Evolutionary conservation across 768 basidiomycete genomes (phyloP).

Genomic region (Asterophora parasitica): DNA sequence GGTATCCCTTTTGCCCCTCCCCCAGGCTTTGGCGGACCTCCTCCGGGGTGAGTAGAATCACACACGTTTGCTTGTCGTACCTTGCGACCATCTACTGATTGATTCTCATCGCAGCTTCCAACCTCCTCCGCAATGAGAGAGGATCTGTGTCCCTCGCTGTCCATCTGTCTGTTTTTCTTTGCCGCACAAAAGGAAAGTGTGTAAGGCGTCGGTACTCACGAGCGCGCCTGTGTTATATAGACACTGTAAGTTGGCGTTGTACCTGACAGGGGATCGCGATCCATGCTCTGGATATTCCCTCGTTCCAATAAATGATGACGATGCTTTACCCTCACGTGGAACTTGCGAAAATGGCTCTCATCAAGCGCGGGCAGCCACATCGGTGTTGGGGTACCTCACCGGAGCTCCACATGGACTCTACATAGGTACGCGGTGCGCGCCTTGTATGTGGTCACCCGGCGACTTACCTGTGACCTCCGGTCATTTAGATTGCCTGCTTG

Average conservation of each 20-base stretch:
- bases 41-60: slow-evolving; percentile 63
- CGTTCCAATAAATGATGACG: slow-evolving; percentile 11
- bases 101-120: slow-evolving; percentile 37
- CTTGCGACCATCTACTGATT: slow-evolving; percentile 8
- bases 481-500: background rate
- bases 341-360: slow-evolving; percentile 4
- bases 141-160: background rate
- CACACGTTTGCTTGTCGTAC: background rate
- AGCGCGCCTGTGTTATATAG: slow-evolving; percentile 8
- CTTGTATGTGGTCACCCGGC: slow-evolving; percentile 5
- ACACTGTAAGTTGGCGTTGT: slow-evolving; percentile 15
- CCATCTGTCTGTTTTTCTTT: slow-evolving; percentile 2
- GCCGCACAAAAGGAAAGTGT: slow-evolving; percentile 13
- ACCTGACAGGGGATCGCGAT: slow-evolving; percentile 9
- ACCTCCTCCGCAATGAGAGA: slow-evolving; percentile 41
- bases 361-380: too few species aligned
- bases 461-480: slow-evolving; percentile 5
- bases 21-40: slow-evolving; percentile 75
- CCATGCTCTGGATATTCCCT: background rate
- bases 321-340: background rate
- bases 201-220: slow-evolving; percentile 9
- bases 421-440: too few species aligned
- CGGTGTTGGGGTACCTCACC: background rate
- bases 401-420: background rate
- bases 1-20: slow-evolving; percentile 79